phyloP scores from a whole-genome alignment of 148 eudicot species.

The Salicornia ramosissima region DNA sequence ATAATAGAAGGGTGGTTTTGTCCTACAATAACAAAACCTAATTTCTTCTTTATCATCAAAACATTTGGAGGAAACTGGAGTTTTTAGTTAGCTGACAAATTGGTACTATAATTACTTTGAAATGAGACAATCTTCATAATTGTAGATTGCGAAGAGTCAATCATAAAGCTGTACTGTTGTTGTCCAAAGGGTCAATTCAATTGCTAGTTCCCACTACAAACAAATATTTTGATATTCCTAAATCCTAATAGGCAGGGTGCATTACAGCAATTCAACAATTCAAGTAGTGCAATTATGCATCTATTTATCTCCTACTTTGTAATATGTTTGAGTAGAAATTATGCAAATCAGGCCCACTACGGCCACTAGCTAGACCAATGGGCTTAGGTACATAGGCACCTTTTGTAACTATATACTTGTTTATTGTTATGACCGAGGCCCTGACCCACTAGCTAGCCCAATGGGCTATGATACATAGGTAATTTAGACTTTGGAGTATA shows the following conservation, averaged over 20 bases:
- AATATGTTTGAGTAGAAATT: too few species aligned
- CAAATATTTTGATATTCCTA: conserved; percentile 8
- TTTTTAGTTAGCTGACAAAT: conserved; percentile 14
- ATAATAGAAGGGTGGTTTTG: background rate
- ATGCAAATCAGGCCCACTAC: too few species aligned
- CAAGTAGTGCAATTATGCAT: too few species aligned
- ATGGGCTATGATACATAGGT: too few species aligned
- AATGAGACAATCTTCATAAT: background rate
- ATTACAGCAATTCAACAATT: background rate
- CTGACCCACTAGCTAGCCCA: too few species aligned
- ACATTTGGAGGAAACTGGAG: conserved; percentile 1
- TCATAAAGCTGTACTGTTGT: background rate
- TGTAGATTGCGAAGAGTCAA: background rate
- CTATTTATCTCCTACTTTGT: too few species aligned
- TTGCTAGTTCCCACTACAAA: background rate
- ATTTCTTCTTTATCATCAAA: conserved; percentile 1
- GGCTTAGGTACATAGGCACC: too few species aligned
- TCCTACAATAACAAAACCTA: background rate
- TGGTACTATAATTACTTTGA: conserved; percentile 7
- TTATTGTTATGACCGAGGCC: too few species aligned
- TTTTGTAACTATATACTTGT: too few species aligned
- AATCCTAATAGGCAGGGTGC: background rate
- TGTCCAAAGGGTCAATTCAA: background rate
- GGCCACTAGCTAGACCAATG: too few species aligned
- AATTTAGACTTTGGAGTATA: background rate